These are phyloP conservation scores for Pseudovirgaria hyperparasitica DNA, from an alignment of 2,329 filamentous ascomycete genomes.

Conservation along the genomic window DNA sequence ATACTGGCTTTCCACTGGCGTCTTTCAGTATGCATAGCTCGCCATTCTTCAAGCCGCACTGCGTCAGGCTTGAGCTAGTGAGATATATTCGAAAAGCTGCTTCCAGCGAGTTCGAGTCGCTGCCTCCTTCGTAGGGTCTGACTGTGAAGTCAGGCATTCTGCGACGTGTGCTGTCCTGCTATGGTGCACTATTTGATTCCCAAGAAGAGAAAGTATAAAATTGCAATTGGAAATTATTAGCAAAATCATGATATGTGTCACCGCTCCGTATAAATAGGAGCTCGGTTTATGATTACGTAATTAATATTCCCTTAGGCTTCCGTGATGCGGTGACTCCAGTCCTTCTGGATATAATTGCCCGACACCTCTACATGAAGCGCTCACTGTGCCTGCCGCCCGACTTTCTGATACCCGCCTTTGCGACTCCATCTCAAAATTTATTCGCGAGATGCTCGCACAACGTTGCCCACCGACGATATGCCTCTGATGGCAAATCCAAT, in stretches of 20 bases:
- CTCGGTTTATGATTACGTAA: slow-evolving; percentile 1
- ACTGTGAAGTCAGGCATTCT: too few relatives aligned
- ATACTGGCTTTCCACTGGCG: slow-evolving; percentile 30
- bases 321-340: too few relatives aligned
- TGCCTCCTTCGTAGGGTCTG: slow-evolving; percentile 38
- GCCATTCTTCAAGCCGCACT: slow-evolving; percentile 42
- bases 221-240: background rate
- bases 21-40: slow-evolving; percentile 42
- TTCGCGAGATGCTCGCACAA: too few relatives aligned
- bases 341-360: too few relatives aligned
- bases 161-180: slow-evolving; percentile 3
- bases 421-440: too few relatives aligned
- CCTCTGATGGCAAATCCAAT: too few relatives aligned
- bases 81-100: slow-evolving; percentile 48
- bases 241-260: background rate
- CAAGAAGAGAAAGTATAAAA: too few relatives aligned
- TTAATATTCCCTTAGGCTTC: too few relatives aligned
- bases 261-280: background rate
- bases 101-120: slow-evolving; percentile 34
- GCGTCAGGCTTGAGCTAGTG: slow-evolving; percentile 41
- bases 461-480: too few relatives aligned
- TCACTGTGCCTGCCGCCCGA: too few relatives aligned
- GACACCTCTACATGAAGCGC: too few relatives aligned
- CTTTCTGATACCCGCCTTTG: too few relatives aligned
- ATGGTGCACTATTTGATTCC: slow-evolving; percentile 3